Percentiles rank a stretch among this genome's conserved stretches.
phyloP scores from a whole-genome alignment of 176 grass and related monocot species.

The Carex pumila region DNA sequence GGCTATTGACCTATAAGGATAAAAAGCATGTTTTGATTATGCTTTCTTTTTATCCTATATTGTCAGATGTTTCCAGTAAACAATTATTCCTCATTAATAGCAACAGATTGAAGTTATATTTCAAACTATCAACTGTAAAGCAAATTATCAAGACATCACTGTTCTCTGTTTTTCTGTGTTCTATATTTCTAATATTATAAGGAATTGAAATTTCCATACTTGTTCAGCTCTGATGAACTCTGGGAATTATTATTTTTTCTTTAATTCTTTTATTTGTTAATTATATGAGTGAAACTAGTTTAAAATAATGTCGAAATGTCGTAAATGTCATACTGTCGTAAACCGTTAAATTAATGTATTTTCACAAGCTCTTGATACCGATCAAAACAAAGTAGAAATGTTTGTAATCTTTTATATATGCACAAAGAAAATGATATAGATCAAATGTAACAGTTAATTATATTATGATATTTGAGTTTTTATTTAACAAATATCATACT shows the following conservation, averaged over 20 bases:
- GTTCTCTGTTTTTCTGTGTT: background rate
- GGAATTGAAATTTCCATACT: too few relatives aligned
- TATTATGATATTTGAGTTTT: too few relatives aligned
- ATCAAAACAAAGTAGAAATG: too few relatives aligned
- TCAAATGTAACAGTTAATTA: too few relatives aligned
- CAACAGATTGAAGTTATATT: conserved; percentile 12
- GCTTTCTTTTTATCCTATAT: conserved; percentile 44
- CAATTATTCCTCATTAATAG: conserved; percentile 15
- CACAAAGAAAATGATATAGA: too few relatives aligned
- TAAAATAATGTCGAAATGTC: too few relatives aligned
- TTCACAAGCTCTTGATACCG: too few relatives aligned
- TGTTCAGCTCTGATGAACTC: background rate
- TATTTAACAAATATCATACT: too few relatives aligned
- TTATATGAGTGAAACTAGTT: background rate
- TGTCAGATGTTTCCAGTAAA: conserved; percentile 34
- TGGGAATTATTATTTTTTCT: background rate
- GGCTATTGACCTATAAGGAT: conserved; percentile 66
- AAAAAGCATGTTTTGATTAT: conserved; percentile 49
- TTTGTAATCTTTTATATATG: too few relatives aligned
- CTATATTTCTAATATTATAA: too few relatives aligned
- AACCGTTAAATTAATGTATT: too few relatives aligned
- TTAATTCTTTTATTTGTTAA: background rate
- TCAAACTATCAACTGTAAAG: background rate
- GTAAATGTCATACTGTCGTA: too few relatives aligned
- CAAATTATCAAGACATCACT: background rate